These are phyloP conservation scores for Chlorella sp. DNA, from an alignment of 139 green algal genomes.

Conservation along the genomic window DNA sequence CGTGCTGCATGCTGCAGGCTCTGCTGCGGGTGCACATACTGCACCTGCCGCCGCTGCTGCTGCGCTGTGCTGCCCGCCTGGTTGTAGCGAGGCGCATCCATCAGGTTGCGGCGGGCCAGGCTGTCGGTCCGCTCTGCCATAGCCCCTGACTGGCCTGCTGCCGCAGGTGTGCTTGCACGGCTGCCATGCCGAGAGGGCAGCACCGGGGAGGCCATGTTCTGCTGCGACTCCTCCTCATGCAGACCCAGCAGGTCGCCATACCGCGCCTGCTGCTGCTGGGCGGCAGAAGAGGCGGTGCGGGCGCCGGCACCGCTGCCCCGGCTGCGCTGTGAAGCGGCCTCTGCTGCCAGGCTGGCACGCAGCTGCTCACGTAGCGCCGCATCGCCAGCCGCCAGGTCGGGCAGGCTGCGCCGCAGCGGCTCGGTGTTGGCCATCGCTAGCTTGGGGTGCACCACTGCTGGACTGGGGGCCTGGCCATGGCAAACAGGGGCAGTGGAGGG, in stretches of 20 bases:
- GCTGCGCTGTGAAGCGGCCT: neutral
- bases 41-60: neutral
- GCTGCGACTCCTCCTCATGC: conserved; percentile 9
- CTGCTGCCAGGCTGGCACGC: neutral
- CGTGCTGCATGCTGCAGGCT: neutral
- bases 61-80: neutral
- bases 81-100: conserved; percentile 7
- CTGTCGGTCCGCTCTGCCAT: neutral
- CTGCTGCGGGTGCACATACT: neutral
- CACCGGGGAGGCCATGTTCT: conserved; percentile 33
- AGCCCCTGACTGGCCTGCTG: neutral
- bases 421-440: conserved; percentile 14
- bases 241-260: neutral
- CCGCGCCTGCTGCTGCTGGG: neutral
- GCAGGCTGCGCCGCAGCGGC: conserved; percentile 39
- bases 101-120: conserved; percentile 17
- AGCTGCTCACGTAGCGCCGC: neutral
- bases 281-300: neutral
- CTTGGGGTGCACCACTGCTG: neutral
- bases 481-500: neutral
- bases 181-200: neutral
- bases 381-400: neutral
- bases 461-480: neutral
- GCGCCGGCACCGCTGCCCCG: neutral
- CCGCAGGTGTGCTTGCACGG: neutral